Base-by-base conservation (phyloP, 139 green algal species). In the Micractinium conductrix region DNA sequence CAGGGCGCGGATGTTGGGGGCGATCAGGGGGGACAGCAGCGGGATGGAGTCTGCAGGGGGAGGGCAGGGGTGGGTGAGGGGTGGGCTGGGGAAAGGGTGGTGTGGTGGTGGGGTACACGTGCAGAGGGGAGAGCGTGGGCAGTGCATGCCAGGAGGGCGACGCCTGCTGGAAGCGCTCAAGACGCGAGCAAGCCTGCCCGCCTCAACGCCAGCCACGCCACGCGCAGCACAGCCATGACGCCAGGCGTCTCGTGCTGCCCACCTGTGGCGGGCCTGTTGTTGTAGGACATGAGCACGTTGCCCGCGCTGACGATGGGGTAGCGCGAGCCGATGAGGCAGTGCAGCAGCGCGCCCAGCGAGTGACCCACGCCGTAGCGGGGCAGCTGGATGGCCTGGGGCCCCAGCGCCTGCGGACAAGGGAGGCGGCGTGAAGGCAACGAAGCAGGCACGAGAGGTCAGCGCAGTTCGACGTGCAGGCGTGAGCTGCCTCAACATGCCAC, bases 211-310 rank as follows among this genome's bases (percentile, higher is more conserved):
- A n/a, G n/a, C n/a, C n/a, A n/a, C n/a, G n/a, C n/a, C n/a, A n/a
- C n/a, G n/a, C n/a, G n/a, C n/a, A n/a, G n/a, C n/a, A n/a, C n/a
- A 37, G 30, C 65, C 38, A 17, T 21, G 40, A 53, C n/a, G n/a
- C n/a, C n/a, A n/a, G n/a, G n/a, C n/a, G n/a, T 21, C 69, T 19
- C 19, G 16, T 24, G 69, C 38, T 40, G 28, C 43, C 1, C 28
- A 82, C 76, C 80, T 2, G 85, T 90, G 21, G 93, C 94, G 22
- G 91, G 92, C 17, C 89, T 89, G 92, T 98, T 97, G 90, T 99
- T 99, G 94, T 94, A 99, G 10, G 89, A 94, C 86, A 99, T 92
- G 28, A 98, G 86, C 26, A 96, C 89, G 85, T 98, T 98, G 81
- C 95, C 95, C 5, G 88, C 85, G 38, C 93, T 89, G 71, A 74